Evolutionary conservation across 2,329 filamentous ascomycete species (phyloP).

Genomic region (Blumeriella jaapii): DNA sequence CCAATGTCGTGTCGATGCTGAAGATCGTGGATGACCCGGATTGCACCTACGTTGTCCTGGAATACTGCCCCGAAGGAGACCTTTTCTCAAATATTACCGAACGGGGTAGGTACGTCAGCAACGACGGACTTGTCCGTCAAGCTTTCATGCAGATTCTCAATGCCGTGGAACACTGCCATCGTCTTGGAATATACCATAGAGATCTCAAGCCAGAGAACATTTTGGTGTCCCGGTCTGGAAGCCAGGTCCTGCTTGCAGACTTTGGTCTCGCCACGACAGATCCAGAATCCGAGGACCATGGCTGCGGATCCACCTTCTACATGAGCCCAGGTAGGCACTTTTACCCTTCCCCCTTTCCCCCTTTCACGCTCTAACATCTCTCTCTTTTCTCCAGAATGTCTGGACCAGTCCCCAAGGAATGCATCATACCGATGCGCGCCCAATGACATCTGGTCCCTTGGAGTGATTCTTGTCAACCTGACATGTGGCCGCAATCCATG

Average conservation of each 20-base stretch:
- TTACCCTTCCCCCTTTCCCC: constrained; percentile 10
- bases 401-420: constrained; percentile 62
- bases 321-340: constrained; percentile 86
- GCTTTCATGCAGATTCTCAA: constrained; percentile 93
- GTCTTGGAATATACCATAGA: constrained; percentile 86
- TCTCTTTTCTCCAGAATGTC: constrained; percentile 57
- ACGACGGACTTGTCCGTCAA: constrained; percentile 75
- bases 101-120: constrained; percentile 81
- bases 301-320: constrained; percentile 97
- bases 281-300: constrained; percentile 80
- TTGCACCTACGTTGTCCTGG: constrained; percentile 91
- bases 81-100: constrained; percentile 97
- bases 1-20: constrained; percentile 85
- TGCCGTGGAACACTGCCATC: constrained; percentile 92
- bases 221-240: constrained; percentile 76
- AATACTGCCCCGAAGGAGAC: constrained; percentile 95
- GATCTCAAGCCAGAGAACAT: constrained; percentile 99
- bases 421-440: constrained; percentile 81
- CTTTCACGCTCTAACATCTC: constrained; percentile 18
- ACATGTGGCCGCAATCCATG: constrained; percentile 97
- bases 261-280: constrained; percentile 90
- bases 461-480: constrained; percentile 93
- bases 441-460: constrained; percentile 97
- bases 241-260: constrained; percentile 90
- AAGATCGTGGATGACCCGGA: constrained; percentile 87